phyloP scores from a whole-genome alignment of 2,329 filamentous ascomycete species.

The Cladophialophora carrionii region DNA sequence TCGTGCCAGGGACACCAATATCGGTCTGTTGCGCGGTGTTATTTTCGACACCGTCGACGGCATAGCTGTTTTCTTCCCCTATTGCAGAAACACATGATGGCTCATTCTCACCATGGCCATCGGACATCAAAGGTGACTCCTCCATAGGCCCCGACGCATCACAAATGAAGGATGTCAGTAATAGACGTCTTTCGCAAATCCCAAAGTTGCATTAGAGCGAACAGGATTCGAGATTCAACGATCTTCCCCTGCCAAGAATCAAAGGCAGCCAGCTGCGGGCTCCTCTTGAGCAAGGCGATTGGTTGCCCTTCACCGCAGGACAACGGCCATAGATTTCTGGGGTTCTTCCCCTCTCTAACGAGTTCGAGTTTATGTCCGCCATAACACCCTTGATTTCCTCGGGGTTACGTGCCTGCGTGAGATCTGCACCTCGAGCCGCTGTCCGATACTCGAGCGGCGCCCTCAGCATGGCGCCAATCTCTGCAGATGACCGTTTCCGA shows the following conservation, averaged over 20 bases:
- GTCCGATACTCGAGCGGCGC: slow-evolving; percentile 1
- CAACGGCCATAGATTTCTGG: background rate
- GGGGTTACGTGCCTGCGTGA: background rate
- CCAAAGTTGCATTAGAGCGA: slow-evolving; percentile 22
- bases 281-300: slow-evolving; percentile 11
- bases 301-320: slow-evolving; percentile 5
- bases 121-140: background rate
- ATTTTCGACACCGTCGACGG: background rate
- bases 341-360: background rate
- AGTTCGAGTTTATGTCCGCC: background rate
- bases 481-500: slow-evolving; percentile 31
- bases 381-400: background rate
- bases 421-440: background rate
- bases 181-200: slow-evolving; percentile 24
- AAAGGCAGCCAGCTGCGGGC: background rate
- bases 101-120: background rate
- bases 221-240: background rate
- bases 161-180: background rate
- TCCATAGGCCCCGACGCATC: slow-evolving; percentile 13
- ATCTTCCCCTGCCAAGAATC: slow-evolving; percentile 29
- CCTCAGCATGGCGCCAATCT: slow-evolving; percentile 28
- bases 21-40: slow-evolving; percentile 1
- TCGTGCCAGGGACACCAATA: background rate
- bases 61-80: background rate
- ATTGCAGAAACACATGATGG: background rate